Evolutionary conservation across 306 rosid genomes (phyloP), one percentile per base, ranked within the genome.

Genomic region (Mucuna pruriens): DNA sequence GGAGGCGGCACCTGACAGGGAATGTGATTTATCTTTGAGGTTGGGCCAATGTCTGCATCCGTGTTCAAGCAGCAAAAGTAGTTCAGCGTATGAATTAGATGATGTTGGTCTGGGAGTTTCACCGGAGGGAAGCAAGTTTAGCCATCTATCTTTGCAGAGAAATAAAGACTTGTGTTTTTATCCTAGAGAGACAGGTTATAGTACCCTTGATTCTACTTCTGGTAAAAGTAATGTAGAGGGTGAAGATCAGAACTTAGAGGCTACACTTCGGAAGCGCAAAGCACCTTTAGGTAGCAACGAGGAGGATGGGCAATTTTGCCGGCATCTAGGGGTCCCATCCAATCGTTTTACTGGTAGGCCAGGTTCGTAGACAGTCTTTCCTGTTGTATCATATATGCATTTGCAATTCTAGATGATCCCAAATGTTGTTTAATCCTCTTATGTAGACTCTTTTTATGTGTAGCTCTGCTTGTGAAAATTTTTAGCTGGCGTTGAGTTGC

Each of bases 21-120:
- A 82, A 66, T 96, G 97, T 67, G 99, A 96, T 77, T 89, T 96
- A 44, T 90, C 97, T 39, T 85, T 96, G 86, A 90, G 97, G 74
- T 61, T 96, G 97, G 97, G 98, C 70, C 88, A 63, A 25, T 75
- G 76, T 78, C 71, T 89, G 58, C 90, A 85, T 60, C 87, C 86
- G 22, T 71, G 86, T 81, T 57, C 75, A 19, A 83, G 90, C 68
- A 84, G 86, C n/a, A 88, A 86, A 54, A 83, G 83, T 79, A 76
- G 81, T 60, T 75, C 86, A 61, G 90, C 88, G 51, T 69, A 79
- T 74, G 94, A 86, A 78, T 80, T 52, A 0, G 95, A 88, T 61
- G 91, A 90, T 75, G 75, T 87, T 81, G 90, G 89, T 63, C 75
- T 87, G 16, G 77, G 88, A 82, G 81, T 78, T 78, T 87, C 90